phyloP scores from a whole-genome alignment of 176 grass and related monocot species.

The Musa acuminata region DNA sequence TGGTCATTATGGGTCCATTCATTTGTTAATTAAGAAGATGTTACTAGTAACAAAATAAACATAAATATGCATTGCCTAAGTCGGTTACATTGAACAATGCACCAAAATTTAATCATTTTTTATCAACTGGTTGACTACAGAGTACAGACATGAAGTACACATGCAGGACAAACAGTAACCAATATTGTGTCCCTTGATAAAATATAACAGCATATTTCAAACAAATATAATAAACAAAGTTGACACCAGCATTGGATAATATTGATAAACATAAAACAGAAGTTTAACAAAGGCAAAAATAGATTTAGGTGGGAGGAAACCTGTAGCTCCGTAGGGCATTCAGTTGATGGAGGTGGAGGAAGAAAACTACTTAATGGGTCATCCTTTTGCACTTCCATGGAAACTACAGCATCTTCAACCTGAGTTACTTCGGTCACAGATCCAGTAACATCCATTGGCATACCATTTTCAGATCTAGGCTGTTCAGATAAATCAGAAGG shows the following conservation, averaged over 20 bases:
- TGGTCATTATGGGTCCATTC: background rate
- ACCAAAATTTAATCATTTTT: background rate
- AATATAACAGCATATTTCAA: background rate
- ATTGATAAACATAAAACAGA: background rate
- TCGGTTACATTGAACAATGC: background rate
- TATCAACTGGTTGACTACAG: background rate
- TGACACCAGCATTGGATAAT: no score
- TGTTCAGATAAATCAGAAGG: conserved; percentile 39
- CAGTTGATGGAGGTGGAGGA: conserved; percentile 39
- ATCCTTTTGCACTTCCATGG: conserved; percentile 32
- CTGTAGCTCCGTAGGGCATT: conserved; percentile 34
- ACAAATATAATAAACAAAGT: background rate
- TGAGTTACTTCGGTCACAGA: conserved; percentile 34
- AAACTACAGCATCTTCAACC: conserved; percentile 28
- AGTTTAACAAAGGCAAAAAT: background rate
- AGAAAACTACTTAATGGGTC: conserved; percentile 59
- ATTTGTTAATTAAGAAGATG: background rate
- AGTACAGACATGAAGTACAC: background rate
- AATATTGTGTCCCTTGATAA: background rate
- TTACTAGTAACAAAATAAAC: no score
- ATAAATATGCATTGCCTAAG: background rate
- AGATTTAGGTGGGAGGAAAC: background rate
- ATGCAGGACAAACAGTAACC: background rate
- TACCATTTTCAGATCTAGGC: conserved; percentile 17
- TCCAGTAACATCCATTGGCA: conserved; percentile 32